phyloP scores from a whole-genome alignment of 2,329 filamentous ascomycete genomes.

The Lasiodiplodia hormozganensis region DNA sequence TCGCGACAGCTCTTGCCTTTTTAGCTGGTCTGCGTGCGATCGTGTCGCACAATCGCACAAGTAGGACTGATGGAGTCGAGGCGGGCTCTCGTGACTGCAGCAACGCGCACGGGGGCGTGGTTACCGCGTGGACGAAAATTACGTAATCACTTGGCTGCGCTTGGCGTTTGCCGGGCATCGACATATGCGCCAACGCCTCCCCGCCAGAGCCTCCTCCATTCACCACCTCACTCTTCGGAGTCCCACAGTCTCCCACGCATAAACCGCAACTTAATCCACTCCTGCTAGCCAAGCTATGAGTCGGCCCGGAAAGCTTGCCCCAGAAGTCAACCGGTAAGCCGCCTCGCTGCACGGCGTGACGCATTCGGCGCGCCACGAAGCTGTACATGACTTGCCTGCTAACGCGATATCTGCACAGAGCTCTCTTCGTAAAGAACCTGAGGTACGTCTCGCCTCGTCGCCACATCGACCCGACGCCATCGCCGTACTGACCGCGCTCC shows the following conservation, averaged over 20 bases:
- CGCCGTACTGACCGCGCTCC: constrained; percentile 31
- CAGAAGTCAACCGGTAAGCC: constrained; percentile 95
- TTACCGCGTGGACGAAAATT: neutral
- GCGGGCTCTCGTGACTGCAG: neutral
- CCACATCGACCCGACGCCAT: neutral
- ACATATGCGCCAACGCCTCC: constrained; percentile 24
- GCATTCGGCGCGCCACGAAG: constrained; percentile 29
- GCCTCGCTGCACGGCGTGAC: constrained; percentile 32
- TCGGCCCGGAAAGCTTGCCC: constrained; percentile 95
- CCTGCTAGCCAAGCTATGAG: constrained; percentile 75
- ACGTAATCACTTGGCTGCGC: neutral
- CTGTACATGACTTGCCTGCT: constrained; percentile 36
- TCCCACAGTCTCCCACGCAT: constrained; percentile 29
- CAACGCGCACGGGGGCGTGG: neutral
- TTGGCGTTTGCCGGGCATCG: constrained; percentile 8
- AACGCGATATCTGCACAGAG: constrained; percentile 62
- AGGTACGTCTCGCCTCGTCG: constrained; percentile 63
- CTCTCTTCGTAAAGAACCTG: constrained; percentile 99
- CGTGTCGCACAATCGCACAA: neutral
- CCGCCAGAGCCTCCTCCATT: constrained; percentile 17
- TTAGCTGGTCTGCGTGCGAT: neutral
- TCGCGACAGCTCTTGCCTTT: neutral
- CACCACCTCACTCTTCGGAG: constrained; percentile 30
- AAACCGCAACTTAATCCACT: constrained; percentile 31
- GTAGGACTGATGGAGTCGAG: neutral